Evolutionary conservation across 495 filamentous ascomycete species (phyloP), one percentile per base, ranked within the genome.

Genomic region (Filosporella fistucella): DNA sequence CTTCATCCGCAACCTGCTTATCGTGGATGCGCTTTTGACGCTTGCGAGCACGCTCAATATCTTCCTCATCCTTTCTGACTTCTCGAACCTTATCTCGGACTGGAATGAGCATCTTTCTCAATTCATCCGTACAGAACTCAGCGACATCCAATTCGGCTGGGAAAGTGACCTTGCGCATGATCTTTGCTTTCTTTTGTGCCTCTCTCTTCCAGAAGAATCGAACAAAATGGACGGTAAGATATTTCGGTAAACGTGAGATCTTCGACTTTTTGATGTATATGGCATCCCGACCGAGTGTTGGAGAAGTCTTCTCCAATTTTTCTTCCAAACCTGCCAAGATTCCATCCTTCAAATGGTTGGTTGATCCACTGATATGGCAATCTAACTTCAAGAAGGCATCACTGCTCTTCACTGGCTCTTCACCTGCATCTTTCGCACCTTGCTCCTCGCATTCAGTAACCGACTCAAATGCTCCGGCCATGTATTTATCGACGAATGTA

Each of bases 161-260:
- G 64, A 98, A 98, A 0, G 88, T 89, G 35, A 98, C 93, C 66
- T 96, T 98, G 56, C 90, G 86, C 90, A 98, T 90, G 59, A 98
- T 98, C 78, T 98, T 98, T 45, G 91, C 89, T 71, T 98, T 98
- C 76, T 97, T 97, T 62, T 91, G 82, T 7, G 86, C 87, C 47
- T 91, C 87, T 16, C 84, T 77, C 63, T 94, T 91, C 94, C 94
- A 98, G 72, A 88, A 96, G 70, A 98, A 98, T 50, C 93, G 89
- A 50, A 98, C 87, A 61, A 98, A 96, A 62, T 98, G 93, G 4
- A 97, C 90, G 12, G 93, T 91, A 23, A 98, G 75, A 52, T 98
- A 96, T 61, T 94, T 96, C 11, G 93, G 93, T 47, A 97, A 65
- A 8, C 91, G 85, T 18, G 89, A 76, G 54, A 98, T 91, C 51